Percentiles rank a stretch among this genome's conserved stretches.
These are phyloP conservation scores for Sequoia sempervirens DNA, from an alignment of 75 land plant species.

Conservation along the genomic window DNA sequence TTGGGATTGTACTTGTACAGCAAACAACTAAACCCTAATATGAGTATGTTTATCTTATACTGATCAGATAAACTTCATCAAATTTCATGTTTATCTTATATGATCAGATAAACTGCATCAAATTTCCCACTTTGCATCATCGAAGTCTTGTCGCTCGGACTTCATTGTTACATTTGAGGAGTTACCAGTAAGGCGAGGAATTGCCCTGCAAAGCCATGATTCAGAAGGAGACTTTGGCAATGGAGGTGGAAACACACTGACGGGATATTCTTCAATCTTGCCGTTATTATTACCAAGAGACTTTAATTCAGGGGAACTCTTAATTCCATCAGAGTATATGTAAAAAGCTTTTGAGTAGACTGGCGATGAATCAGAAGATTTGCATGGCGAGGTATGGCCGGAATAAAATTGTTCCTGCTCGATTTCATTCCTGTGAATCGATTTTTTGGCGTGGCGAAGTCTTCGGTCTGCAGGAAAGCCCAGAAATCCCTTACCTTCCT, in stretches of 20 bases:
- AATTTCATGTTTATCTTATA: no score
- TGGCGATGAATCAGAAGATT: not conserved
- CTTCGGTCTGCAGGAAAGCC: not conserved
- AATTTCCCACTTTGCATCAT: not conserved
- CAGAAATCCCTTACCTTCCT: not conserved
- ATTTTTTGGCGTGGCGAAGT: not conserved
- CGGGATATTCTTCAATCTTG: not conserved
- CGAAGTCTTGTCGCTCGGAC: not conserved
- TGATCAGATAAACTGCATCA: not conserved
- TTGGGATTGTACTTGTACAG: no score
- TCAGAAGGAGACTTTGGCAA: conserved; percentile 9
- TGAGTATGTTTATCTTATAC: no score
- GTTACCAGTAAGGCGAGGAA: not conserved
- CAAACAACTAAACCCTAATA: no score
- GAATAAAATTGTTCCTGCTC: not conserved
- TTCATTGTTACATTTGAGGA: not conserved
- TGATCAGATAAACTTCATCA: no score
- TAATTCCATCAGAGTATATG: not conserved
- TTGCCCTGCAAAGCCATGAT: conserved; percentile 7
- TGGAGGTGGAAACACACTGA: conserved; percentile 6
- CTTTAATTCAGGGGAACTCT: no score
- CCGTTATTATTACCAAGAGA: not conserved
- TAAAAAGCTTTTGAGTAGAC: not conserved
- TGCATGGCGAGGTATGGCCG: not conserved
- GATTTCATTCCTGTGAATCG: not conserved